Base-by-base conservation (phyloP, 2,329 filamentous ascomycete species). In the Diaporthe longicolla region DNA sequence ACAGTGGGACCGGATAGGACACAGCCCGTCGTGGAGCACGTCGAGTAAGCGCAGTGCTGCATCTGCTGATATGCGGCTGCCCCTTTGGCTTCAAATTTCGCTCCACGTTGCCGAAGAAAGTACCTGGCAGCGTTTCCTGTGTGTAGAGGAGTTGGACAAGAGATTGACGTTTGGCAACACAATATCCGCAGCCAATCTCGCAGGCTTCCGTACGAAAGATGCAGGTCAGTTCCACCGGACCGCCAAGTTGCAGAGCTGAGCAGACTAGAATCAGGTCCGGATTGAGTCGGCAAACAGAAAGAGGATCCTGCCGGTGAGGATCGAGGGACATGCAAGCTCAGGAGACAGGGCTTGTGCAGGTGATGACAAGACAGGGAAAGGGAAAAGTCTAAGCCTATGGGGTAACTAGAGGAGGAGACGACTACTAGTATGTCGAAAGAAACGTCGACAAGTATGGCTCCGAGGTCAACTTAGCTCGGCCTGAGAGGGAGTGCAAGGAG, bases 171-270 rank as follows among this genome's bases (percentile, higher is more conserved):
- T 69, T 70, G 72, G 59, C 66, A 61, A 61, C 71, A 73, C 73
- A 65, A 69, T 52, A 50, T 54, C 58, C 58, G 52, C 57, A 52
- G 66, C 66, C 45, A 68, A 48, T 40, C 21, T 48, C 71, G 37
- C 58, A 75, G 65, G 35, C 52, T 73, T 71, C 74, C 74, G 74
- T 71, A 57, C 71, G 74, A 61, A 52, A 73, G 71, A 63, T 68
- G 72, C 71, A 71, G 59, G 40, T n/a, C 71, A 52, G 74, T 75
- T 26, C 43, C 59, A 73, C 71, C 52, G 68, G 61, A 40, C 74
- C 58, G 70, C 52, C 66, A 43, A 52, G 61, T 54, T 66, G 70
- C 70, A 66, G 73, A 63, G 68, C 73, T 73, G 61, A 52, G 59
- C 70, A 72, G 71, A 50, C 61, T 69, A 73, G 71, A 54, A 50